A percentile compares a stretch with the other conserved stretches of the same genome.
phyloP scores from a whole-genome alignment of 495 filamentous ascomycete genomes.

The Tuber indicum region DNA sequence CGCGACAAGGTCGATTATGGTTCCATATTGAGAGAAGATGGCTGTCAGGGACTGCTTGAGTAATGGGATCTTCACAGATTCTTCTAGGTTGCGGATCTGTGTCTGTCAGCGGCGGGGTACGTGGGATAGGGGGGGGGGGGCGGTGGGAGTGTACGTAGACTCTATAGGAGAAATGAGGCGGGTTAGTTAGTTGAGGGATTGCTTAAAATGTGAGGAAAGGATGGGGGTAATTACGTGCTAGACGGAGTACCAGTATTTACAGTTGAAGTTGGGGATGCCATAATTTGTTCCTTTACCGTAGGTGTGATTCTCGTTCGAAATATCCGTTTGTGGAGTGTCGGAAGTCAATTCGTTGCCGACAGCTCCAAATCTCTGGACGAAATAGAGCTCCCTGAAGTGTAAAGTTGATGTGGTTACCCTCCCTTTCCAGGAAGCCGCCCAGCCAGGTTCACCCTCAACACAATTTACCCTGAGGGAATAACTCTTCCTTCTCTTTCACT shows the following conservation, averaged over 20 bases:
- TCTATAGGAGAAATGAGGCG: conserved; percentile 41
- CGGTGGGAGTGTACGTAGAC: conserved; percentile 49
- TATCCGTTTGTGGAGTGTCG: not conserved
- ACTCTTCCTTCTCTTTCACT: conserved; percentile 4
- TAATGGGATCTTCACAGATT: conserved; percentile 74
- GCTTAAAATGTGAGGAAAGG: conserved; percentile 7
- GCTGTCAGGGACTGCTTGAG: conserved; percentile 66
- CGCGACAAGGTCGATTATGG: conserved; percentile 81
- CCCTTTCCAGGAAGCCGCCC: not conserved
- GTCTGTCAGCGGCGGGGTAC: conserved; percentile 19
- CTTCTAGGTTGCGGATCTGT: conserved; percentile 87
- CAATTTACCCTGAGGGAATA: conserved; percentile 9
- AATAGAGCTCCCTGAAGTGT: not conserved
- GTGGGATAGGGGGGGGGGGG: conserved; percentile 18
- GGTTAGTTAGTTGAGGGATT: conserved; percentile 37
- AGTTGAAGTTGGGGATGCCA: conserved; percentile 29
- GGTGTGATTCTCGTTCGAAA: not conserved
- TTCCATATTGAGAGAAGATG: conserved; percentile 88
- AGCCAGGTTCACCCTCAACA: not conserved
- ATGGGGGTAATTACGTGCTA: conserved; percentile 46
- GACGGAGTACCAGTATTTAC: conserved; percentile 44
- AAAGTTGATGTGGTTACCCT: not conserved
- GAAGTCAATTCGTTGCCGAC: not conserved
- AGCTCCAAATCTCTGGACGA: not conserved
- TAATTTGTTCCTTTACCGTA: conserved; percentile 8